phyloP scores from a whole-genome alignment of 176 grass and related monocot genomes.

The Raddia guianensis region DNA sequence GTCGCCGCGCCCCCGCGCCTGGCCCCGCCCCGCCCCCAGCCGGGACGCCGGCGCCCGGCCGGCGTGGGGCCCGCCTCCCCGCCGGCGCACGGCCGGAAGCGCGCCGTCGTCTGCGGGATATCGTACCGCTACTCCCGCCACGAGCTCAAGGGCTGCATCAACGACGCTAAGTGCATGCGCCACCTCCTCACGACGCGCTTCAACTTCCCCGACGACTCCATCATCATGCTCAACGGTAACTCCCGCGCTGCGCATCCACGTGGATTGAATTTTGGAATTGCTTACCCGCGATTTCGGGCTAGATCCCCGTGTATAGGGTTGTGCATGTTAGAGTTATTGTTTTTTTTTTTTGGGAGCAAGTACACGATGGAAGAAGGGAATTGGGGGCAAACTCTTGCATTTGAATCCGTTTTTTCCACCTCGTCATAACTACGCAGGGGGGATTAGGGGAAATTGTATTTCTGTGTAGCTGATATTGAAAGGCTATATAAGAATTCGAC shows the following conservation, averaged over 20 bases:
- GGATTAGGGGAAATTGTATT: not conserved
- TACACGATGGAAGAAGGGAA: not conserved
- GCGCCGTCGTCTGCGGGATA: conserved; percentile 93
- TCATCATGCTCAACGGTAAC: conserved; percentile 91
- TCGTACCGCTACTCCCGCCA: conserved; percentile 86
- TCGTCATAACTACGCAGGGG: not conserved
- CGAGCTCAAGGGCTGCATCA: conserved; percentile 97
- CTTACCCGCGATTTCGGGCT: conserved; percentile 19
- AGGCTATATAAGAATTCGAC: not conserved
- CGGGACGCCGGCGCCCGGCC: conserved; percentile 16
- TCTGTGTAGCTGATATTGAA: not conserved
- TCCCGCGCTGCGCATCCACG: not conserved
- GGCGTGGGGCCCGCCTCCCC: conserved; percentile 61
- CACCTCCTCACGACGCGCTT: conserved; percentile 86
- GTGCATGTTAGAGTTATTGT: not conserved
- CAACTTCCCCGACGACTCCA: conserved; percentile 86
- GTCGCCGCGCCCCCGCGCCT: conserved; percentile 47
- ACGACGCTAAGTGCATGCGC: conserved; percentile 98
- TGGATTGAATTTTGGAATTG: conserved; percentile 18
- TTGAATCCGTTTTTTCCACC: not conserved
- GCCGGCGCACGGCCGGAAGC: conserved; percentile 79
- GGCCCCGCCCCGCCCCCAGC: not conserved
- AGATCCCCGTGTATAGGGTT: conserved; percentile 10
- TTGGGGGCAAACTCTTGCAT: conserved; percentile 16
- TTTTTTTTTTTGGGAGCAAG: not conserved